A percentile compares a stretch with the other conserved stretches of the same genome.
These are phyloP conservation scores for Megacollybia platyphylla DNA, from an alignment of 1,284 basidiomycete species.

Conservation along the genomic window DNA sequence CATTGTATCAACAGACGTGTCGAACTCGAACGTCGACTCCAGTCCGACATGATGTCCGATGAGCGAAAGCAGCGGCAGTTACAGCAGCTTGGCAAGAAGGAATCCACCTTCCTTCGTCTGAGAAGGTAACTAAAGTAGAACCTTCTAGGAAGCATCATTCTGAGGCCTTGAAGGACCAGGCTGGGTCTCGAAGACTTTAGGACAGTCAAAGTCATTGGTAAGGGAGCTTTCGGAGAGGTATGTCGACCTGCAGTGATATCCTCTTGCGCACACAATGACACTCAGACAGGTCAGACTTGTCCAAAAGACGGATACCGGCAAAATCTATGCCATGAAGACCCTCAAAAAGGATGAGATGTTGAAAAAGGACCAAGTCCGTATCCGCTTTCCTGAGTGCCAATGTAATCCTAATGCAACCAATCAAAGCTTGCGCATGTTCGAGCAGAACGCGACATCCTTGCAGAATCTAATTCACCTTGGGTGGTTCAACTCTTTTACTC, in stretches of 20 bases:
- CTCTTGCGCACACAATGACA: not conserved
- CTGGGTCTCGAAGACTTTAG: conserved; percentile 83
- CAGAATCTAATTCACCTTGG: conserved; percentile 96
- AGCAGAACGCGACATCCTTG: conserved; percentile 80
- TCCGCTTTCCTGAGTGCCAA: conserved; percentile 9
- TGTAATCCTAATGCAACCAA: conserved; percentile 31
- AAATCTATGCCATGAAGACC: conserved; percentile 99
- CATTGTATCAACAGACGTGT: conserved; percentile 47
- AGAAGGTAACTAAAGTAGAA: conserved; percentile 24
- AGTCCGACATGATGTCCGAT: conserved; percentile 54
- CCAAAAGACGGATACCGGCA: conserved; percentile 94
- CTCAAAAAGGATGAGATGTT: conserved; percentile 98
- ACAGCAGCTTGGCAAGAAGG: conserved; percentile 70
- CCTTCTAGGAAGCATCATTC: conserved; percentile 27
- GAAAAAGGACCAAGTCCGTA: conserved; percentile 88
- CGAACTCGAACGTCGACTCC: conserved; percentile 72
- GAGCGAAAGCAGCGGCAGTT: conserved; percentile 75
- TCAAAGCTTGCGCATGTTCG: conserved; percentile 85
- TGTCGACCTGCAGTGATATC: conserved; percentile 1
- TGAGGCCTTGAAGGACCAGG: conserved; percentile 63
- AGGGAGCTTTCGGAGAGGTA: conserved; percentile 89
- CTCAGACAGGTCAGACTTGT: conserved; percentile 76
- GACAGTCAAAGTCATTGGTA: conserved; percentile 91
- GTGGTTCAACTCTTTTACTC: conserved; percentile 98
- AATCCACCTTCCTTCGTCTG: conserved; percentile 65